phyloP scores from a whole-genome alignment of 495 filamentous ascomycete genomes.

The Penicillium diatomitis region DNA sequence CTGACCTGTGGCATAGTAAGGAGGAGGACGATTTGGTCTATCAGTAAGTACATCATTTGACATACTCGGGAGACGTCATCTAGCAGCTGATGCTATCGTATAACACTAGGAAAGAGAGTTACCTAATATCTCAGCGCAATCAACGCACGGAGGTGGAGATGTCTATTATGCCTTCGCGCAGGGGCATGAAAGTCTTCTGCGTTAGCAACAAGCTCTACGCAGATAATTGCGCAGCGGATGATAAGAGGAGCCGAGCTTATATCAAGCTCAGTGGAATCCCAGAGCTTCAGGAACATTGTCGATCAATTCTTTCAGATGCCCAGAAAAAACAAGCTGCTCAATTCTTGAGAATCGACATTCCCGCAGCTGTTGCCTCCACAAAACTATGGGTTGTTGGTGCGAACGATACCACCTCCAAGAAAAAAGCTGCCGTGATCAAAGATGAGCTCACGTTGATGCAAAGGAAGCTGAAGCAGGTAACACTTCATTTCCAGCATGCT shows the following conservation, averaged over 20 bases:
- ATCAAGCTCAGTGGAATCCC: conserved; percentile 20
- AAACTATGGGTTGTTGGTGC: conserved; percentile 14
- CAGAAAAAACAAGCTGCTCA: conserved; percentile 10
- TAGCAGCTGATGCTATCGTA: too few species aligned
- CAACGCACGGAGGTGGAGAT: neutral
- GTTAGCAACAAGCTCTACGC: conserved; percentile 26
- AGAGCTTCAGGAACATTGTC: conserved; percentile 23
- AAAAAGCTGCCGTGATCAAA: neutral
- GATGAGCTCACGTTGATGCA: neutral
- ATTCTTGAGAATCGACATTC: conserved; percentile 15
- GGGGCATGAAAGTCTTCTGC: conserved; percentile 17
- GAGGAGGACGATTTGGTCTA: conserved; percentile 2
- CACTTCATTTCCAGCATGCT: neutral
- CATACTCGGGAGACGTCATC: too few species aligned
- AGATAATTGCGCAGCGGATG: conserved; percentile 2
- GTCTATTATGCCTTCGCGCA: neutral
- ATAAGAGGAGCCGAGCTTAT: conserved; percentile 7
- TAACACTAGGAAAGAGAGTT: neutral
- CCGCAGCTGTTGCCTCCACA: conserved; percentile 16
- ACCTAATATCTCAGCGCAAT: conserved; percentile 9
- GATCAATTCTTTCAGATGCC: conserved; percentile 18
- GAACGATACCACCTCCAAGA: neutral
- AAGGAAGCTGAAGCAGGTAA: neutral
- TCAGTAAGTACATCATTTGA: conserved; percentile 2
- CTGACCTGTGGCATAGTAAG: neutral